Conservation (phyloP, 2,329 filamentous ascomycete genomes). For the Stachybotrys chartarum region DNA sequence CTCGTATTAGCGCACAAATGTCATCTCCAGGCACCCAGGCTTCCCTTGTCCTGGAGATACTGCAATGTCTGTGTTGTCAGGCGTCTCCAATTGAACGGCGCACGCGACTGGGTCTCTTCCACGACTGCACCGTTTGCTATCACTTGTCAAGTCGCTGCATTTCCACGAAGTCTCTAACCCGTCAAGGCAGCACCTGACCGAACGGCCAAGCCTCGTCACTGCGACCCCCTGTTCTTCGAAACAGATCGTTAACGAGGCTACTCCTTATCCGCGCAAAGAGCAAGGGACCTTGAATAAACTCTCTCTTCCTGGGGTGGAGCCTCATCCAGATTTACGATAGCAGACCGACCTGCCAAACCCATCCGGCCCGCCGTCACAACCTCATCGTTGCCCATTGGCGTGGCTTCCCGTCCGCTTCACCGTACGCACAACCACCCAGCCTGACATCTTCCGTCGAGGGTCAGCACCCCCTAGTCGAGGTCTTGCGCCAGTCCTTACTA, state of each 20-base stretch:
- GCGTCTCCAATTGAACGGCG: not conserved
- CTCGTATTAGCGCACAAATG: not conserved
- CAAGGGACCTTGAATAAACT: not conserved
- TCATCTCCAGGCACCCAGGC: not conserved
- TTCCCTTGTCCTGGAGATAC: not conserved
- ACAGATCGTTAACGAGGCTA: not conserved
- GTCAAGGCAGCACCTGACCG: not conserved
- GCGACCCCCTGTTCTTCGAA: not conserved
- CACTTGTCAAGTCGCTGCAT: not conserved
- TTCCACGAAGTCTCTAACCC: not conserved
- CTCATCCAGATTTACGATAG: not conserved
- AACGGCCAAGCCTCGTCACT: not conserved
- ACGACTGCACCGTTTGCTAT: not conserved
- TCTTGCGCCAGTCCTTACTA: not conserved
- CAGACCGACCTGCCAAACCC: not conserved
- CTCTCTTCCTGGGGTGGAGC: not conserved
- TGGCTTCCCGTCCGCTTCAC: not conserved
- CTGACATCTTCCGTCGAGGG: not conserved
- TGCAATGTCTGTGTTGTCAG: not conserved
- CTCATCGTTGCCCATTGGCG: not conserved
- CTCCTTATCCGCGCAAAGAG: not conserved
- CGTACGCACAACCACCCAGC: not conserved
- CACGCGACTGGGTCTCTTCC: not conserved
- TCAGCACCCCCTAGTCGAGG: not conserved
- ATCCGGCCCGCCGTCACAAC: not conserved